Base-by-base conservation (phyloP, 148 eudicot species). In the Fagopyrum tataricum region DNA sequence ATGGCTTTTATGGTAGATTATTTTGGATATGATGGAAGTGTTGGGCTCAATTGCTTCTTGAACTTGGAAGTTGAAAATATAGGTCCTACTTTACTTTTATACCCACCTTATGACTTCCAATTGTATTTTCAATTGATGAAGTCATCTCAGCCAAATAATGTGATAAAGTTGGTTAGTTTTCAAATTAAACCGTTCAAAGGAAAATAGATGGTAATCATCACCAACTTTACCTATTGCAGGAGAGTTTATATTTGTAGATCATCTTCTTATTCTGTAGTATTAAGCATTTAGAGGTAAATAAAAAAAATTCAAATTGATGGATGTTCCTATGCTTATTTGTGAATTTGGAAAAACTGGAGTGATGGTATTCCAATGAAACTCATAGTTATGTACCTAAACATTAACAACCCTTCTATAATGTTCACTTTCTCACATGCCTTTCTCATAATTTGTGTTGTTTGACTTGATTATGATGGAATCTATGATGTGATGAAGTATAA, bases 1-100 rank as follows among this genome's bases (percentile, higher is more conserved):
- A 18, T 64, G 43, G 15, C 39, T 14, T 37, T 12, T 39, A 64
- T 64, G 43, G 42, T 5, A 4, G 68, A 14, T 13, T 62, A 31
- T 37, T 62, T 3, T 61, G 40, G 40, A 26, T 61, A 59, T 61
- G 41, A 31, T 61, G 41, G 24, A 12, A 26, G 40, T 59, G 40
- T 31, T 64, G 69, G 62, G 69, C 23, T 15, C 0, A 24, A 64
- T 37, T 37, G 4, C 69, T 64, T 26, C 69, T 64, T 64, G 69
- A 64, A 37, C 44, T 64, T 64, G 69, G 44, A 64, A 64, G 21
- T 64, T 13, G 9, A 64, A 37, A 42, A 64, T 64, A 37, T 17
- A 37, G 43, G 14, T 2, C 42, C 18, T 64, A 39, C 43, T 62
- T 5, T 39, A 64, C 7, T 31, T 14, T 64, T 64, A 18, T 64